Conservation (phyloP, 176 grass and related monocot genomes). For the Zizania latifolia region DNA sequence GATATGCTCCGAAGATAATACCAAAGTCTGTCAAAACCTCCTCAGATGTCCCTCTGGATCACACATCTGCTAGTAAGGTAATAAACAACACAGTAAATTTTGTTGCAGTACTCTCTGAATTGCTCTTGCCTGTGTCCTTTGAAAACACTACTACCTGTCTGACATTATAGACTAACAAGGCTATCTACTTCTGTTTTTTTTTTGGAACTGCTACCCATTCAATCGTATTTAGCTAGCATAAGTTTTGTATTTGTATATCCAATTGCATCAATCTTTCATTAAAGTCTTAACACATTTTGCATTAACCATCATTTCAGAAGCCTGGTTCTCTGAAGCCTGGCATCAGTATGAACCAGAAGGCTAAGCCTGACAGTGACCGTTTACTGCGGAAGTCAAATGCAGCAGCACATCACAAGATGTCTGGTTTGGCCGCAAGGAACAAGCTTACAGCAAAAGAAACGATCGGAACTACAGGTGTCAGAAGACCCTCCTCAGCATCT, state of each 20-base stretch:
- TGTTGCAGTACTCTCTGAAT: neutral
- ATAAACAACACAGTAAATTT: neutral
- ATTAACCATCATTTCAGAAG: slow-evolving; percentile 43
- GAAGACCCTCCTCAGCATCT: slow-evolving; percentile 32
- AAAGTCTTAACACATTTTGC: slow-evolving; percentile 15
- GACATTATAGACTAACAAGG: neutral
- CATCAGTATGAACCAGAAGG: slow-evolving; percentile 38
- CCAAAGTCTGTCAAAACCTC: slow-evolving; percentile 33
- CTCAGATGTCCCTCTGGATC: slow-evolving; percentile 21
- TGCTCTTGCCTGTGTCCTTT: neutral
- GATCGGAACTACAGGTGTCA: slow-evolving; percentile 20
- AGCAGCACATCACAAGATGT: slow-evolving; percentile 31
- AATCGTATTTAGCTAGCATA: neutral
- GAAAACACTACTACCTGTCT: neutral
- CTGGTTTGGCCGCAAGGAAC: slow-evolving; percentile 10
- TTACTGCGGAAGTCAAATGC: slow-evolving; percentile 37
- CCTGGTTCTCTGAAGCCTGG: slow-evolving; percentile 24
- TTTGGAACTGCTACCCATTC: neutral
- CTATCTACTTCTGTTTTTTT: neutral
- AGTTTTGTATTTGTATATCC: neutral
- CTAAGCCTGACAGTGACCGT: slow-evolving; percentile 27
- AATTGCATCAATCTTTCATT: slow-evolving; percentile 13
- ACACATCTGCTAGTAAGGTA: slow-evolving; percentile 49
- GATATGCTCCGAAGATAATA: slow-evolving; percentile 33
- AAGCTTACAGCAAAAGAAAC: slow-evolving; percentile 23